A percentile compares a stretch with the other conserved stretches of the same genome.
These are phyloP conservation scores for Raphanus raphanistrum DNA, from an alignment of 345 rosid species.

Conservation along the genomic window DNA sequence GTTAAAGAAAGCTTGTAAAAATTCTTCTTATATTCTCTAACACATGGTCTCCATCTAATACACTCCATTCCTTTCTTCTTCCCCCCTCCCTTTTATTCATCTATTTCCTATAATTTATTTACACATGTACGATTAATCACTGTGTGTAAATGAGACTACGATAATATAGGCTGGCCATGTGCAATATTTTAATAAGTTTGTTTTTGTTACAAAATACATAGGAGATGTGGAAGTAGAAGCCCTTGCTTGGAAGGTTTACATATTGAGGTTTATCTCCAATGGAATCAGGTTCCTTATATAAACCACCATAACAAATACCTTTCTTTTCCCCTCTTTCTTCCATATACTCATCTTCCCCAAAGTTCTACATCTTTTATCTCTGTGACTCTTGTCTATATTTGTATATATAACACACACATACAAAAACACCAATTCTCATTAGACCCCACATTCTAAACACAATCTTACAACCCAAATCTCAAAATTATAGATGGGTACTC, in stretches of 20 bases:
- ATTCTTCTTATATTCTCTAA: constrained; percentile 13
- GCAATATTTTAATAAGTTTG: not conserved
- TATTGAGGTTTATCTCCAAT: constrained; percentile 26
- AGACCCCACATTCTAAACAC: constrained; percentile 25
- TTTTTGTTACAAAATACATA: not conserved
- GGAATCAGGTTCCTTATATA: constrained; percentile 51
- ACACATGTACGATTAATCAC: not conserved
- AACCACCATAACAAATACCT: constrained; percentile 42
- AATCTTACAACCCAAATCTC: constrained; percentile 5
- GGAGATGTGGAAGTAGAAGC: not conserved
- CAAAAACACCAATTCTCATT: not conserved
- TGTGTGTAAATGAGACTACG: not conserved
- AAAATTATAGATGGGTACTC: constrained; percentile 34
- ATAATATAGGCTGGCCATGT: not conserved
- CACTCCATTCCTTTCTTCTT: constrained; percentile 39
- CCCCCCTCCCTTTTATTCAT: not conserved
- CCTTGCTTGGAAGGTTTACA: constrained; percentile 25
- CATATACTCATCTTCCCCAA: constrained; percentile 38
- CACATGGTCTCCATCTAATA: constrained; percentile 9
- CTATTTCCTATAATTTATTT: not conserved
- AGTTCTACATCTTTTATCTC: constrained; percentile 2
- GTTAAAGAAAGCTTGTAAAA: not conserved
- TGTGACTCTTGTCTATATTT: not conserved
- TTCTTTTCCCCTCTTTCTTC: constrained; percentile 44
- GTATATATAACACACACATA: constrained; percentile 16